Conservation (phyloP, 129 eudicot species). For the Chrysanthemum seticuspe region DNA sequence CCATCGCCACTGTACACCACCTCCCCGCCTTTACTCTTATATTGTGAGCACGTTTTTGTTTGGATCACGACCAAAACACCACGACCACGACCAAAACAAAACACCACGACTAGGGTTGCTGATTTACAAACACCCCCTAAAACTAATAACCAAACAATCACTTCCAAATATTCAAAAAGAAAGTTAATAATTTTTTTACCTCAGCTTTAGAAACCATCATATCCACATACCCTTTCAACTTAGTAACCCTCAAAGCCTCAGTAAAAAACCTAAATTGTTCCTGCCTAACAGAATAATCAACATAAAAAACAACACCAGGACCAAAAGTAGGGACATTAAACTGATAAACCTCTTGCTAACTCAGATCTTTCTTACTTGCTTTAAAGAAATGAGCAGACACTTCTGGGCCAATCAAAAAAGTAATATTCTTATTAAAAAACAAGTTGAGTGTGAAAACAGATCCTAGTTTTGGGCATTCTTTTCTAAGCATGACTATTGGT, state of each 20-base stretch:
- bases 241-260: slow-evolving; percentile 77
- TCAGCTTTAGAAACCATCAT: slow-evolving; percentile 85
- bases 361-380: slow-evolving; percentile 88
- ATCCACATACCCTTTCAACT: slow-evolving; percentile 80
- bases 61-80: too few relatives aligned
- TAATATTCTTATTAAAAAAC: slow-evolving; percentile 64
- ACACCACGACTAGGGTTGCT: too few relatives aligned
- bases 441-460: slow-evolving; percentile 81
- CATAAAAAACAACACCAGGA: slow-evolving; percentile 95
- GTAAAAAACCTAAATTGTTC: slow-evolving; percentile 96
- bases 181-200: slow-evolving; percentile 37
- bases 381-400: slow-evolving; percentile 95
- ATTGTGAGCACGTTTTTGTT: too few relatives aligned
- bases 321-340: slow-evolving; percentile 97
- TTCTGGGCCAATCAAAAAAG: slow-evolving; percentile 87
- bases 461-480: slow-evolving; percentile 86
- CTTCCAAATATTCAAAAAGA: too few relatives aligned
- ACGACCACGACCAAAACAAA: too few relatives aligned
- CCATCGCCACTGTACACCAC: too few relatives aligned
- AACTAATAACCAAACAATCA: too few relatives aligned
- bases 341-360: slow-evolving; percentile 92
- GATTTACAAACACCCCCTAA: too few relatives aligned
- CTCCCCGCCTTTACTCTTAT: too few relatives aligned
- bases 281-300: slow-evolving; percentile 78
- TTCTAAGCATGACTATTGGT: slow-evolving; percentile 62